Evolutionary conservation across 2,329 filamentous ascomycete genomes (phyloP), one percentile per base, ranked within the genome.

Genomic region (Claviceps arundinis): DNA sequence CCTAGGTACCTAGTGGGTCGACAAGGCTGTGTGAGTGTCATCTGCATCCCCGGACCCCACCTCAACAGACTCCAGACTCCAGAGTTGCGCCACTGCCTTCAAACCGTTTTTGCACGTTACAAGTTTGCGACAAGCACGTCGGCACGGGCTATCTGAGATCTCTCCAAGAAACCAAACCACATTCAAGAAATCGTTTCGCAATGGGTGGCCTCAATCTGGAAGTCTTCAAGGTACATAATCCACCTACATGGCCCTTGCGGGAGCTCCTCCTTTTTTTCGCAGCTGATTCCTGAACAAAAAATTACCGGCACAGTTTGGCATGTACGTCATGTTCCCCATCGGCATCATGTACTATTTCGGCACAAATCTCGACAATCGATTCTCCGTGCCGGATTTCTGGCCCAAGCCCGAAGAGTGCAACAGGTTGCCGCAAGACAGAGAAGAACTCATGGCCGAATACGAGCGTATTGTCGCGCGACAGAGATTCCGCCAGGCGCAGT

Each of bases 261-360:
- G 17, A 41, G 38, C n/a, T 41, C n/a, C 7, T 41, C 9, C 38
- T 42, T 42, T 42, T 42, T 14, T 42, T n/a, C 11, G 16, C 14
- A 11, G 37, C 48, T 50, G 19, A 43, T n/a, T 19, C 11, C 22
- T 13, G 8, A 16, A 26, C n/a, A 44, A 44, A 42, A 46, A 26
- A n/a, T 19, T 38, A 22, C n/a, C 13, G 24, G 14, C 11, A 52
- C 56, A 96, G 91, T 98, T 98, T 69, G 90, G 91, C 73, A 87
- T 94, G 79, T 98, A 98, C 74, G 84, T 98, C 73, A 85, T 96
- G 78, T 98, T 98, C 72, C 93, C 93, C 17, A 97, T 98, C 63
- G 89, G 88, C 61, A 90, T 93, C 76, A 98, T 98, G 93, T 97
- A 94, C 77, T 98, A 98, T 75, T 98, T 97, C 70, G 93, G 93